Conservation (phyloP, 768 basidiomycete species). For the Lactarius sp. region DNA sequence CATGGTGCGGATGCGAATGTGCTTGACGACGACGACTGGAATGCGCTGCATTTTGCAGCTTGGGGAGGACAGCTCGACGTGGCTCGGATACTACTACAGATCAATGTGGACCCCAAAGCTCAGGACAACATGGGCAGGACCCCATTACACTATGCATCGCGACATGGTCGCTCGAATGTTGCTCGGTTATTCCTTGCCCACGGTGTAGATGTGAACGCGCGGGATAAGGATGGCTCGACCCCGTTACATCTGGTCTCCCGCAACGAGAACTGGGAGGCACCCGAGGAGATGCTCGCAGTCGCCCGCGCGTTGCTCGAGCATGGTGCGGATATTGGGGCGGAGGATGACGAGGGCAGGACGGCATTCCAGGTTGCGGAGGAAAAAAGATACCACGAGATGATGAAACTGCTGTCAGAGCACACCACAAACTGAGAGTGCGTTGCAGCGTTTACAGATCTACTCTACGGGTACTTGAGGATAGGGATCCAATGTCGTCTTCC, state of each 20-base stretch:
- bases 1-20: background rate
- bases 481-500: constrained; percentile 27
- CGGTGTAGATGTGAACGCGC: background rate
- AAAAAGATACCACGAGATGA: background rate
- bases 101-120: background rate
- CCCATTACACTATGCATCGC: background rate
- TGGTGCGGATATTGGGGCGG: background rate
- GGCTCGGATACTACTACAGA: background rate
- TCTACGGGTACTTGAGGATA: constrained; percentile 28
- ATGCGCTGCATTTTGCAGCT: background rate
- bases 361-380: background rate
- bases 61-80: background rate
- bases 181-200: background rate
- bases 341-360: background rate
- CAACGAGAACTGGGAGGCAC: too few species aligned
- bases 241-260: background rate
- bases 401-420: background rate
- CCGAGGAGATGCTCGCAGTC: background rate
- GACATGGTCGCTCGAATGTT: background rate
- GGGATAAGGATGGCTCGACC: background rate
- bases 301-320: background rate
- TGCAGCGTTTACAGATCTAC: background rate
- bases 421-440: background rate
- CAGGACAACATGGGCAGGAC: constrained; percentile 26
- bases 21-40: background rate